These are phyloP conservation scores for Cyberlindnera bimundalis DNA, from an alignment of 805 yeast genomes.

Conservation along the genomic window DNA sequence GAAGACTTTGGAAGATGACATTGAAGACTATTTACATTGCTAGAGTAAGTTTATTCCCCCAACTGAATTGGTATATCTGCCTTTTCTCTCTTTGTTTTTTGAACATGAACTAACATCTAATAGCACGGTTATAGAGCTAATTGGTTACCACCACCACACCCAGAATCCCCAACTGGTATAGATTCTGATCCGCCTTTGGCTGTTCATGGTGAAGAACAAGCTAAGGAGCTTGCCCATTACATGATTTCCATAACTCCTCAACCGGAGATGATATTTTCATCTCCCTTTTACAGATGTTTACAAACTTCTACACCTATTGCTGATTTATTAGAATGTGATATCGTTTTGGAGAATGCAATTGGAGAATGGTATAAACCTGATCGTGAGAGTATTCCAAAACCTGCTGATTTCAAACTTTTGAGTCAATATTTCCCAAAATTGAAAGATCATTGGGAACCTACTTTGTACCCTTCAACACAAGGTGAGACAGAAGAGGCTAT, in stretches of 20 bases:
- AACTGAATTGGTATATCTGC: too few species aligned
- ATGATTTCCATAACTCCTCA: constrained; percentile 48
- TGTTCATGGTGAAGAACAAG: constrained; percentile 84
- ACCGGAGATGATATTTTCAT: constrained; percentile 69
- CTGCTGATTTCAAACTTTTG: constrained; percentile 52
- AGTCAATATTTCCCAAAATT: constrained; percentile 52
- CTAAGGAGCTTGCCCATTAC: constrained; percentile 69
- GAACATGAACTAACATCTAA: neutral
- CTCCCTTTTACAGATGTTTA: constrained; percentile 89
- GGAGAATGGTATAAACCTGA: constrained; percentile 90
- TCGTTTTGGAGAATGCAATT: constrained; percentile 74
- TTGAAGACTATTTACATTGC: constrained; percentile 63
- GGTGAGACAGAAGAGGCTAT: constrained; percentile 82
- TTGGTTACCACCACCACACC: constrained; percentile 73
- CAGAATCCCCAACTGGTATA: constrained; percentile 82
- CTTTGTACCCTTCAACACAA: constrained; percentile 52
- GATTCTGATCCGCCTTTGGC: constrained; percentile 89
- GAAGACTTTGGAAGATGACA: constrained; percentile 38
- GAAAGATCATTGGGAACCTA: constrained; percentile 46
- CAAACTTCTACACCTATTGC: constrained; percentile 78
- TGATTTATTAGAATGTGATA: constrained; percentile 49
- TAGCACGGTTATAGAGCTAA: constrained; percentile 87
- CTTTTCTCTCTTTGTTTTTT: too few species aligned
- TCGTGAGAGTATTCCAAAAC: constrained; percentile 64
- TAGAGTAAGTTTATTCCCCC: constrained; percentile 34